Conservation (phyloP, 495 filamentous ascomycete genomes). For the Bacidia gigantensis region DNA sequence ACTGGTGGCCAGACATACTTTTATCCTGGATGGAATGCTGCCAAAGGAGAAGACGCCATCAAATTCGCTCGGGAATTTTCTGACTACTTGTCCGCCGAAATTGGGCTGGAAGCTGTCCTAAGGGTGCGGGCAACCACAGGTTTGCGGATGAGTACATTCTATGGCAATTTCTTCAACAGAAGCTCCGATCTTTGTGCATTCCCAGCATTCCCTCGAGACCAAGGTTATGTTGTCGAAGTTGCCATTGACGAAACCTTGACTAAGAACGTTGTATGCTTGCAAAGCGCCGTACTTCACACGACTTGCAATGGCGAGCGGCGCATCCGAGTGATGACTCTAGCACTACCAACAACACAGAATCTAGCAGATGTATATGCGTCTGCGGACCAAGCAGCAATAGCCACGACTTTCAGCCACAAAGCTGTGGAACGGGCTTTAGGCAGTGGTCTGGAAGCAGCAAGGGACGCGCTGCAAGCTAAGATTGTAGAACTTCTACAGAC, state of each 20-base stretch:
- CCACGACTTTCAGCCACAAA: slow-evolving; percentile 93
- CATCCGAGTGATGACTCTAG: slow-evolving; percentile 87
- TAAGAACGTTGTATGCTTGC: slow-evolving; percentile 90
- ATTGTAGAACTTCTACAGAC: slow-evolving; percentile 85
- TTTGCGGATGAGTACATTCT: slow-evolving; percentile 92
- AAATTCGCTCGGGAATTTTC: slow-evolving; percentile 96
- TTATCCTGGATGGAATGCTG: slow-evolving; percentile 96
- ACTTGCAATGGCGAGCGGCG: slow-evolving; percentile 94
- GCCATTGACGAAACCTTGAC: slow-evolving; percentile 89
- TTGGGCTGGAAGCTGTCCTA: slow-evolving; percentile 90
- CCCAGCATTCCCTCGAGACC: slow-evolving; percentile 92
- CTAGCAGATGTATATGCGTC: slow-evolving; percentile 87
- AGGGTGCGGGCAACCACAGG: slow-evolving; percentile 91
- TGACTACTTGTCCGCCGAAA: slow-evolving; percentile 87
- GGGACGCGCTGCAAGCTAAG: slow-evolving; percentile 82
- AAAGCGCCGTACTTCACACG: slow-evolving; percentile 93
- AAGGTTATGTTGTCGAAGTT: slow-evolving; percentile 97
- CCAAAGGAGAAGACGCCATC: slow-evolving; percentile 82
- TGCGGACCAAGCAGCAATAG: slow-evolving; percentile 84
- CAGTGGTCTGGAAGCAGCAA: slow-evolving; percentile 75
- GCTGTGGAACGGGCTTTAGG: slow-evolving; percentile 82
- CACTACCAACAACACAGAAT: slow-evolving; percentile 80
- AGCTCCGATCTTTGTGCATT: slow-evolving; percentile 95
- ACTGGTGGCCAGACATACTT: slow-evolving; percentile 98
- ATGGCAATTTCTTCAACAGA: slow-evolving; percentile 98